Percentiles rank a stretch among this genome's conserved stretches.
Evolutionary conservation across 257 asterid genomes (phyloP).

Genomic region (Solanum tarijense): DNA sequence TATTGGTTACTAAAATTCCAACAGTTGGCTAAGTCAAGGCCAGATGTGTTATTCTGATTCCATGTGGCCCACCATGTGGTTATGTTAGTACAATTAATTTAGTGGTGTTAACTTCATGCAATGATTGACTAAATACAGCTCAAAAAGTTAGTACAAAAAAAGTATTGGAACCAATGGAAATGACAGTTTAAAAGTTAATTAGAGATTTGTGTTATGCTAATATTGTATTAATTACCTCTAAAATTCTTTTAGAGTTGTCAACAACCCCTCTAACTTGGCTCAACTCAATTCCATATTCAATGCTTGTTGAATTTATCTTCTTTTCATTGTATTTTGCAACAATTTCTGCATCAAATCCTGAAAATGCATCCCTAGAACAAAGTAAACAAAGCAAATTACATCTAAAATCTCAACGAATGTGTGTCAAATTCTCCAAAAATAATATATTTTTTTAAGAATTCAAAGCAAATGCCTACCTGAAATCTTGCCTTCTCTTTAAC

Average conservation of each 20-base stretch:
- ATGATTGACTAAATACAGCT: not conserved
- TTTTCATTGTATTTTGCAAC: conserved; percentile 55
- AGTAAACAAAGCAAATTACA: not conserved
- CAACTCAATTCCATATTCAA: conserved; percentile 38
- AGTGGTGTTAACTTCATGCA: not conserved
- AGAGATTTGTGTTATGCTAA: not conserved
- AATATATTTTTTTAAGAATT: not conserved
- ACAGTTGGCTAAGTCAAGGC: not conserved
- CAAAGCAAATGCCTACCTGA: conserved; percentile 16
- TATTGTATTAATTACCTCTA: conserved; percentile 35
- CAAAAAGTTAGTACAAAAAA: not conserved
- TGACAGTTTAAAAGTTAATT: not conserved
- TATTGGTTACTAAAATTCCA: not conserved
- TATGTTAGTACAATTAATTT: not conserved
- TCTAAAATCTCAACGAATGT: not conserved
- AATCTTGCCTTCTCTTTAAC: conserved; percentile 49
- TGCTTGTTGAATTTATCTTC: conserved; percentile 36
- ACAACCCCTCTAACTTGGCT: conserved; percentile 64
- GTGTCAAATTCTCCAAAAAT: not conserved
- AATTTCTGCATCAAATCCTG: conserved; percentile 46
- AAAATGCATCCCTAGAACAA: conserved; percentile 48
- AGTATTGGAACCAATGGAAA: not conserved
- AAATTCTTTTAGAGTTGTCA: conserved; percentile 58
- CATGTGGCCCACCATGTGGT: conserved; percentile 17
- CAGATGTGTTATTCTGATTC: not conserved